Percentiles rank a stretch among this genome's conserved stretches.
These are phyloP conservation scores for Schwanniomyces yamadae DNA, from an alignment of 805 yeast species.

Conservation along the genomic window DNA sequence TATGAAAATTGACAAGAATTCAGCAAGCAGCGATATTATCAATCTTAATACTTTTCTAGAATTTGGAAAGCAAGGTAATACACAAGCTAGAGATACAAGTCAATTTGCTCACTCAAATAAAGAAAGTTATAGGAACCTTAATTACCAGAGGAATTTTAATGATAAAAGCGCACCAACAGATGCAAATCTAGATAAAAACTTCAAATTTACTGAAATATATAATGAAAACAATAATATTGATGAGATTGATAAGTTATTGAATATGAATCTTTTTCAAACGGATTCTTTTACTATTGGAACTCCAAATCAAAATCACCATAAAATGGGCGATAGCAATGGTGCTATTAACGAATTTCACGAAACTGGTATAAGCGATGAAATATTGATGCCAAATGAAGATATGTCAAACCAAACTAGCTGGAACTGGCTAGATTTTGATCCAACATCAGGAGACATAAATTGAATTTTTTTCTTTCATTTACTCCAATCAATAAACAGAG, in stretches of 20 bases:
- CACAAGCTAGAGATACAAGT: too few species aligned
- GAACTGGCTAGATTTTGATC: conserved; percentile 42
- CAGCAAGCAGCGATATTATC: conserved; percentile 5
- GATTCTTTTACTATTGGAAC: conserved; percentile 28
- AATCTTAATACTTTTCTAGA: conserved; percentile 3
- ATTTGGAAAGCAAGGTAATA: conserved; percentile 1
- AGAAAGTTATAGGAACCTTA: not conserved
- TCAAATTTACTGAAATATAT: not conserved
- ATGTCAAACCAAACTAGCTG: conserved; percentile 18
- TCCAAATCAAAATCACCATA: conserved; percentile 2
- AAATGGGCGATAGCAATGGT: conserved; percentile 4
- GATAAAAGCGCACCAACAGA: not conserved
- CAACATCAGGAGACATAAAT: conserved; percentile 14
- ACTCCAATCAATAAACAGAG: not conserved
- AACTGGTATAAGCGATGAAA: conserved; percentile 30
- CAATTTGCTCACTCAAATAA: not conserved
- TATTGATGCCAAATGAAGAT: conserved; percentile 21
- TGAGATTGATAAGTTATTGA: conserved; percentile 40
- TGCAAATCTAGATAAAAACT: not conserved
- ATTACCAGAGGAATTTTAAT: not conserved
- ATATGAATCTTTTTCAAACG: conserved; percentile 38
- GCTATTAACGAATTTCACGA: conserved; percentile 9
- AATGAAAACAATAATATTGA: conserved; percentile 20
- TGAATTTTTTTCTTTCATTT: not conserved
- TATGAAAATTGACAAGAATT: conserved; percentile 8